A percentile compares a stretch with the other conserved stretches of the same genome.
These are phyloP conservation scores for Penicillium atrosanguineum DNA, from an alignment of 495 filamentous ascomycete species.

Conservation along the genomic window DNA sequence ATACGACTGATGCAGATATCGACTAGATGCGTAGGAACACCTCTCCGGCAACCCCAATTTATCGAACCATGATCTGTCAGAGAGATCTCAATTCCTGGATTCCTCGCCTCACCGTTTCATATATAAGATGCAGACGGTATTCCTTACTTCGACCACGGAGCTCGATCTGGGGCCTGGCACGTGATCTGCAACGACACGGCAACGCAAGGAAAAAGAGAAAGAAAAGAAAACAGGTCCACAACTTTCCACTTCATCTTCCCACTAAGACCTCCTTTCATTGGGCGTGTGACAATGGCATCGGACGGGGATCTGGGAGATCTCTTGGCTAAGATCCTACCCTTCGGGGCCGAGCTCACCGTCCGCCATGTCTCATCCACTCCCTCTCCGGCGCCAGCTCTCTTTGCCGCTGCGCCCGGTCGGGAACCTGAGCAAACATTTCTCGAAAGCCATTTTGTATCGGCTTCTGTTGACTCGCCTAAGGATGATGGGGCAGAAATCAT, in stretches of 20 bases:
- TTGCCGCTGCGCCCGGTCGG: conserved; percentile 69
- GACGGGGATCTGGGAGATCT: conserved; percentile 43
- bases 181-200: conserved; percentile 20
- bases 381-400: conserved; percentile 67
- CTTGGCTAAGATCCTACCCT: conserved; percentile 69
- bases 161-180: conserved; percentile 11
- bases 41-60: neutral
- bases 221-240: conserved; percentile 12
- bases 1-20: no score
- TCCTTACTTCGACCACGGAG: neutral
- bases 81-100: neutral
- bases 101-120: neutral
- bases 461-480: conserved; percentile 55
- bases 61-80: neutral
- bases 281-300: conserved; percentile 22
- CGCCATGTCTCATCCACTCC: conserved; percentile 90
- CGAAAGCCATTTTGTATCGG: conserved; percentile 81
- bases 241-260: conserved; percentile 15
- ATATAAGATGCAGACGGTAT: neutral
- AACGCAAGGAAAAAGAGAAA: conserved; percentile 6
- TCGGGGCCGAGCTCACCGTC: conserved; percentile 64
- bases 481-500: conserved; percentile 44
- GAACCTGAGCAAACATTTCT: conserved; percentile 73
- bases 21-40: neutral
- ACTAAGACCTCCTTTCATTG: conserved; percentile 23